Evolutionary conservation across 805 yeast species (phyloP), one percentile per base, ranked within the genome.

Genomic region (Yamadazyma endophytica): DNA sequence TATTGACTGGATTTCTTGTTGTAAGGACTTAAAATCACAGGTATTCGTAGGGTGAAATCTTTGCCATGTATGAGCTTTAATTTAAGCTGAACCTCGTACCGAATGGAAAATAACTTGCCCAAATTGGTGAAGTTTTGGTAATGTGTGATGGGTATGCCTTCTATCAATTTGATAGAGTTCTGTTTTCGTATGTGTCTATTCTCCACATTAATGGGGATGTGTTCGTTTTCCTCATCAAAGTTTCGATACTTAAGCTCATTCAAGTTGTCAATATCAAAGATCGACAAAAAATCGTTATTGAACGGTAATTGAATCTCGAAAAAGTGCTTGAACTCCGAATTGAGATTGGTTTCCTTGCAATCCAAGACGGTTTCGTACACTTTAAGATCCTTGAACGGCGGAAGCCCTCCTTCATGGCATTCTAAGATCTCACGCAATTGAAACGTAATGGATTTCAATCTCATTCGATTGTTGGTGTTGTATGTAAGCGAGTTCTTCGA

Each of bases 351-450:
- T 7, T 40, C 28, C 9, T 42, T 44, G 29, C 49, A 55, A 11
- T 58, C 54, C 24, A 54, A 43, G 3, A 63, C 45, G 8, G 59
- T 47, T 13, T 64, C 49, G 21, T 55, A 49, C 13, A 77, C 42
- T 28, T 65, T 55, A 16, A 54, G 44, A 37, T 75, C 78, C 44
- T 65, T 70, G 6, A 61, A 51, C n/a, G 70, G 67, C 1, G 75
- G 66, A 16, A 65, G 56, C 4, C 75, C 75, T 6, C 70, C 68
- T 43, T 73, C 77, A 33, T 66, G 68, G 31, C 74, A 63, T 44
- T 73, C 82, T 24, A 78, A 48, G 3, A 70, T 56, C 44, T 79
- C 84, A 36, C 66, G 64, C 4, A 79, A 41, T 37, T 74, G 78
- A 26, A 73, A 54, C 0, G 64, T 52, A 4, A 77, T 55, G 28